Evolutionary conservation across 2,329 filamentous ascomycete species (phyloP).

Genomic region (Blumeriella jaapii): DNA sequence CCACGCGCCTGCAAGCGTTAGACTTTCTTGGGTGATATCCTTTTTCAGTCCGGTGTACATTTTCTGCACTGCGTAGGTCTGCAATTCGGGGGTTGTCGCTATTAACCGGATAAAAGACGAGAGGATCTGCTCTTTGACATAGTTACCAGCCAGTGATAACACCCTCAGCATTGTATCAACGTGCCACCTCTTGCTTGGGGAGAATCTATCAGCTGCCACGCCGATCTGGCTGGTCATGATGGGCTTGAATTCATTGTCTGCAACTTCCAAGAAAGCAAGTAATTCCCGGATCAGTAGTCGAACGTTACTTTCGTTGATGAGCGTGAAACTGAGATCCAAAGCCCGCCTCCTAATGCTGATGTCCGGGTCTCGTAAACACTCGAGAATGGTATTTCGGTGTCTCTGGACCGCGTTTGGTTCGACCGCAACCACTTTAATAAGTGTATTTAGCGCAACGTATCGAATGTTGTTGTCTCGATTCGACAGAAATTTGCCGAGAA

Average conservation of each 20-base stretch:
- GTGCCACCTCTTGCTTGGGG: constrained; percentile 96
- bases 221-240: constrained; percentile 98
- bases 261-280: constrained; percentile 88
- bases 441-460: constrained; percentile 92
- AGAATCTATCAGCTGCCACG: constrained; percentile 88
- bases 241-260: constrained; percentile 97
- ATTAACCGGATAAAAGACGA: constrained; percentile 95
- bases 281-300: constrained; percentile 87
- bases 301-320: constrained; percentile 96
- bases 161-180: constrained; percentile 96
- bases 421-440: constrained; percentile 96
- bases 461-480: constrained; percentile 99
- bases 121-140: constrained; percentile 94
- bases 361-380: constrained; percentile 91
- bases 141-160: constrained; percentile 85
- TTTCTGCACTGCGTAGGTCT: constrained; percentile 95
- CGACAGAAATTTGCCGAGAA: constrained; percentile 94
- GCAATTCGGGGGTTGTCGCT: constrained; percentile 84
- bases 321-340: constrained; percentile 93
- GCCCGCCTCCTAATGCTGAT: constrained; percentile 94
- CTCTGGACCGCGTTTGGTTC: constrained; percentile 96
- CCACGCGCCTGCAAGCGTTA: constrained; percentile 90
- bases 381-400: constrained; percentile 93
- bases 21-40: constrained; percentile 92
- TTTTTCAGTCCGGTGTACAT: constrained; percentile 84